Evolutionary conservation across 257 asterid genomes (phyloP).

Genomic region (Solanum gandarillasii): DNA sequence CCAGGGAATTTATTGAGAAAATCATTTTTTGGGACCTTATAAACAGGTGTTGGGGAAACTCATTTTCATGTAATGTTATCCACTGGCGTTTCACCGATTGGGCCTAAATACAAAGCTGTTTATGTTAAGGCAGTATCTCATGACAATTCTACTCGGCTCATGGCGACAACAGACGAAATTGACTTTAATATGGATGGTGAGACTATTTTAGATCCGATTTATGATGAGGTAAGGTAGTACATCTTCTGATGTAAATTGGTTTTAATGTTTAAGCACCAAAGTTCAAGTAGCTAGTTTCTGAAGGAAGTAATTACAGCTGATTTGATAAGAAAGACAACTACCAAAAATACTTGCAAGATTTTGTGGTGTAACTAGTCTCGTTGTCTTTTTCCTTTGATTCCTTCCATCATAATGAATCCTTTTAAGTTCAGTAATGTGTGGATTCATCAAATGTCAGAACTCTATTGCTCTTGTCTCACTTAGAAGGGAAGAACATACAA

Average conservation of each 20-base stretch:
- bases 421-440: not conserved
- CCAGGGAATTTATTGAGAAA: not conserved
- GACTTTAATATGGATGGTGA: constrained; percentile 59
- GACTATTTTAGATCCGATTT: constrained; percentile 46
- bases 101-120: constrained; percentile 52
- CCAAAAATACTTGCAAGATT: not conserved
- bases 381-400: not conserved
- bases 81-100: constrained; percentile 62
- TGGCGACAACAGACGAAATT: constrained; percentile 43
- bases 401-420: not conserved
- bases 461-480: not conserved
- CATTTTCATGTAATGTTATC: constrained; percentile 63
- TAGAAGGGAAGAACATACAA: not conserved
- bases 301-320: not conserved
- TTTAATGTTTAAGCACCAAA: not conserved
- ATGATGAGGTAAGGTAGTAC: constrained; percentile 43
- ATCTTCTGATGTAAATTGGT: not conserved
- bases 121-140: constrained; percentile 32
- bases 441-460: not conserved
- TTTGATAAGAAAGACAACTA: not conserved
- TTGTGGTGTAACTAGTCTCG: not conserved
- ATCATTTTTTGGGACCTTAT: not conserved
- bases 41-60: constrained; percentile 60
- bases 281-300: not conserved
- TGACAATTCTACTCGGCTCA: constrained; percentile 44